Base-by-base conservation (phyloP, 2,329 filamentous ascomycete genomes). In the Aureobasidium pullulans region DNA sequence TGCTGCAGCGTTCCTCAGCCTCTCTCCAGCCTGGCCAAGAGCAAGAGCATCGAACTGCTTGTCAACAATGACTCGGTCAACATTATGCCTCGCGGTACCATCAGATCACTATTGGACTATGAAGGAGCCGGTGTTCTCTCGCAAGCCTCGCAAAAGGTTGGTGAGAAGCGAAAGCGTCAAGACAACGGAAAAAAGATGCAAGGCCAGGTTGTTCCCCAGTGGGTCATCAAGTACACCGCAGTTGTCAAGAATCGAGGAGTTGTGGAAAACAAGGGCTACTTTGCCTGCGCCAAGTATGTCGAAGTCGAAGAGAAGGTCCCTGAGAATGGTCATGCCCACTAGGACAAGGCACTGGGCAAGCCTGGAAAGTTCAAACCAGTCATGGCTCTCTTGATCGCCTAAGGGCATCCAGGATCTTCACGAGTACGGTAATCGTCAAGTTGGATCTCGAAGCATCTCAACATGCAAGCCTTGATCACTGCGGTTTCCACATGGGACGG, bases 181-280 rank as follows among this genome's bases (percentile, higher is more conserved):
- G 73, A 69, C 67, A 76, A 65, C 8, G 69, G 71, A 49, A 72
- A 77, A 9, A 87, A 88, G 0, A 76, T 96, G 60, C 79, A 82
- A 65, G 92, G 90, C 4, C 85, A 96, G 64, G 81, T 97, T 50
- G 82, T 84, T 61, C 92, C 94, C 31, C 86, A 93, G 71, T 99
- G 94, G 93, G 94, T 97, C 31, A 87, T 93, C 65, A 96, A 97
- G 72, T 99, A 99, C 72, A 96, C 93, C 39, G 94, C 94, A 1
- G 93, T 97, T 61, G 90, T 97, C 42, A 88, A 89, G 72, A 88
- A 97, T 71, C 81, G 94, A 57, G 94, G 94, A 13, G 94, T 99
- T 8, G 93, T 99, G 64, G 94, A 99, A 79, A 96, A 94, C 71
- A 99, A 97, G 78, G 94, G 94, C 7, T 97, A 96, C 74, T 96